Evolutionary conservation across 1,284 basidiomycete genomes (phyloP), one percentile per base, ranked within the genome.

Genomic region (Cryptococcus amylolentus): DNA sequence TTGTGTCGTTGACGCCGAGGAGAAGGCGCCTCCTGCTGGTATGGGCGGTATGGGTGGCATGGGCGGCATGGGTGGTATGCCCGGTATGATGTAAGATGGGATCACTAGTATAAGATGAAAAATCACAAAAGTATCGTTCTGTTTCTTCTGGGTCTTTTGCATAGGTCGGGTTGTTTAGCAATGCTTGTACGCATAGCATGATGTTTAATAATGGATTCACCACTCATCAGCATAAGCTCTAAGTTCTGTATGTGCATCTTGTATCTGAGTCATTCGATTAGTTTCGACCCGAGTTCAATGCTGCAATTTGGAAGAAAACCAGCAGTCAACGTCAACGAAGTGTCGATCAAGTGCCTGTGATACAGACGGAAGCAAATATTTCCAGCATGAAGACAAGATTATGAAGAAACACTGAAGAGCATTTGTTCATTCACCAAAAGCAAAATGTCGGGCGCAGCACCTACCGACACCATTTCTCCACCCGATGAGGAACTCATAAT

Each of bases 1-100:
- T 55, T 91, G 89, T 77, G 85, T 98, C 45, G 93, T 97, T 38
- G 93, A 97, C 58, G 88, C 87, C 55, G 92, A 96, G 72, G 89
- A 94, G 72, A 84, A 87, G 74, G 84, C 84, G 64, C 78, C 87
- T 5, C 79, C 81, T 0, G 71, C 75, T 39, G 78, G 74, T 20
- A 82, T 82, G 79, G 71, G 69, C 45, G 67, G 68, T 23, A 75
- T 76, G 40, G 76, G 76, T 69, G 67, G 69, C 28, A 77, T 77
- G 44, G 73, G 75, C 69, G 68, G 68, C 12, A 74, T 74, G 48
- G 72, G 71, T 61, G 81, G 81, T 20, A 80, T 81, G 10, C 83
- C 83, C 80, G 82, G 82, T 12, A 84, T 83, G 6, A 85, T 85
- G 84, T 62, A 49, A 56, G 37, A 26, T 14, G 46, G n/a, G 51